Conservation (phyloP, 2,329 filamentous ascomycete species). For the Xylariaceae sp. region DNA sequence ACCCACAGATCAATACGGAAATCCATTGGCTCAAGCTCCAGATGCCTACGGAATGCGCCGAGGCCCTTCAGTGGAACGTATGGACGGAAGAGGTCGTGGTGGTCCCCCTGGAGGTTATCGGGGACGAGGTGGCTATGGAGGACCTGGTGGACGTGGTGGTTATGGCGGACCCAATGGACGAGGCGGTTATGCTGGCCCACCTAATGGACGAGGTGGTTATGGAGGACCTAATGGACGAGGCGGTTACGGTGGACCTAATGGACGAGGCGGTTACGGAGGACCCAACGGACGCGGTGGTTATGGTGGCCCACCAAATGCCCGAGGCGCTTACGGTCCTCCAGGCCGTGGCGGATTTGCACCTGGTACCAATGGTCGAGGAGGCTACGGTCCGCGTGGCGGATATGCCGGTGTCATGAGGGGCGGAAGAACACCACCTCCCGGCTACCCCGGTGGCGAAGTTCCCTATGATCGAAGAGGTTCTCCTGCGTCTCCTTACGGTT, state of each 20-base stretch:
- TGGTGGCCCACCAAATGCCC: slow-evolving; percentile 27
- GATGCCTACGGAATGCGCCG: slow-evolving; percentile 45
- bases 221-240: slow-evolving; percentile 32
- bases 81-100: slow-evolving; percentile 52
- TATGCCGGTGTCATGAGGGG: slow-evolving; percentile 14
- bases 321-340: slow-evolving; percentile 34
- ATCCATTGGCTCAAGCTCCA: slow-evolving; percentile 42
- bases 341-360: slow-evolving; percentile 30
- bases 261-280: slow-evolving; percentile 30
- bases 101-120: slow-evolving; percentile 43
- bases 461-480: slow-evolving; percentile 34
- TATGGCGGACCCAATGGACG: slow-evolving; percentile 44
- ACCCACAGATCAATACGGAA: slow-evolving; percentile 59
- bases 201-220: slow-evolving; percentile 34
- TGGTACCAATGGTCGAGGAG: slow-evolving; percentile 31
- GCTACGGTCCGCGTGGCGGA: slow-evolving; percentile 25
- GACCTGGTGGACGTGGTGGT: slow-evolving; percentile 35
- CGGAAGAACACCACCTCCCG: slow-evolving; percentile 36
- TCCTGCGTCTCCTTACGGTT: slow-evolving; percentile 27
- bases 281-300: slow-evolving; percentile 34
- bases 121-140: slow-evolving; percentile 47
- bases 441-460: slow-evolving; percentile 41
- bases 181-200: slow-evolving; percentile 39
- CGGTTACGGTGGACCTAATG: slow-evolving; percentile 32
- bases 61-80: slow-evolving; percentile 43